phyloP scores from a whole-genome alignment of 345 rosid species.

The Clarkia xantiana region DNA sequence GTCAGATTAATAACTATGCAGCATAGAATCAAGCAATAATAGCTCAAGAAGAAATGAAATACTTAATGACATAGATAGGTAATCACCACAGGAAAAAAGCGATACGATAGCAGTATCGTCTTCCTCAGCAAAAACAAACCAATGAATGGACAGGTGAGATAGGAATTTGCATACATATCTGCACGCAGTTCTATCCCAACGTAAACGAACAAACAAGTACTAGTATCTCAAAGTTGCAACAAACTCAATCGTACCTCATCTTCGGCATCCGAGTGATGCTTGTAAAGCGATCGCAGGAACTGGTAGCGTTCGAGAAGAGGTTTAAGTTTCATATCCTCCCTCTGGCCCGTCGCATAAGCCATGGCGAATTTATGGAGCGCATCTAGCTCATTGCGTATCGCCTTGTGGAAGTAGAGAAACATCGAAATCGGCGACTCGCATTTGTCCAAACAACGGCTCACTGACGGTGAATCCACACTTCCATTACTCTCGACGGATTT shows the following conservation, averaged over 20 bases:
- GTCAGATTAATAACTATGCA: no score
- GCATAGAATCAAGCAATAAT: no score
- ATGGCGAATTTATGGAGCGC: constrained; percentile 61
- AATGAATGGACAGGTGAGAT: no score
- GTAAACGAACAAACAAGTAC: background rate
- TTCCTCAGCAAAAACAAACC: no score
- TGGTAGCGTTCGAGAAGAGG: constrained; percentile 47
- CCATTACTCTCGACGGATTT: constrained; percentile 12
- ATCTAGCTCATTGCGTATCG: constrained; percentile 70
- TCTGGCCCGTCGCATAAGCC: constrained; percentile 54
- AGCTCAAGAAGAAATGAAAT: no score
- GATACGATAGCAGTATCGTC: no score
- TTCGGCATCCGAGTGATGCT: constrained; percentile 75
- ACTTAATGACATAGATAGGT: no score
- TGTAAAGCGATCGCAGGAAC: constrained; percentile 56
- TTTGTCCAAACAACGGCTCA: constrained; percentile 10
- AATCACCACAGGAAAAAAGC: no score
- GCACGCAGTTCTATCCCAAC: background rate
- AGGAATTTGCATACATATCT: background rate
- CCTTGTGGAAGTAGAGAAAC: constrained; percentile 70
- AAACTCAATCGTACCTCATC: constrained; percentile 45
- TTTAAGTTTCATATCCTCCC: constrained; percentile 31
- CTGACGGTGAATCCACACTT: constrained; percentile 7
- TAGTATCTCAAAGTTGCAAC: background rate
- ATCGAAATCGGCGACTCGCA: constrained; percentile 61